Conservation (phyloP, 306 rosid species). For the Mucuna pruriens region DNA sequence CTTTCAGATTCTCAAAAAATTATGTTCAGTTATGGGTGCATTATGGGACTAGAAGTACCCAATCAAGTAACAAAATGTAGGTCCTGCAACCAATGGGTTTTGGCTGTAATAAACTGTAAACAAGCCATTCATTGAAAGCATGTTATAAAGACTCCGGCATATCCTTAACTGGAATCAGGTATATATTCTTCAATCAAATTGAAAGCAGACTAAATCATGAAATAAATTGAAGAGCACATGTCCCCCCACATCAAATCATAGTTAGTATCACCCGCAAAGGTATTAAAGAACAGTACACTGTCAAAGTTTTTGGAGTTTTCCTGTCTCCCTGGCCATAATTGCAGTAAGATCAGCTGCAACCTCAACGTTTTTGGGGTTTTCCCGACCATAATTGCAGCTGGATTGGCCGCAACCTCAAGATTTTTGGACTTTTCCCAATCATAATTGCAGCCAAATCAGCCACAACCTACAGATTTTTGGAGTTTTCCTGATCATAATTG, state of each 20-base stretch:
- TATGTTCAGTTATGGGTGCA: not conserved
- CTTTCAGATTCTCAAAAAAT: not conserved
- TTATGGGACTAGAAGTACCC: not conserved
- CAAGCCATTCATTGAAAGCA: not conserved
- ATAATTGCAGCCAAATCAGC: too few species aligned
- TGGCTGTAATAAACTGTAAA: not conserved
- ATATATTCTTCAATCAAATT: not conserved
- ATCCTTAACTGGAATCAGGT: not conserved
- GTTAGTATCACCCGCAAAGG: not conserved
- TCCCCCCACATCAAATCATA: not conserved
- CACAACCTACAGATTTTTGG: too few species aligned
- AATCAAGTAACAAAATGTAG: not conserved
- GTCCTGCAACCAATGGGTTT: not conserved
- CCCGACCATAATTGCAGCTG: too few species aligned
- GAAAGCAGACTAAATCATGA: not conserved
- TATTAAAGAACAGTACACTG: not conserved
- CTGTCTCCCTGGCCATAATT: too few species aligned
- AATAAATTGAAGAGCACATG: not conserved
- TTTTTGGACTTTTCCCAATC: too few species aligned
- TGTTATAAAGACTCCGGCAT: not conserved
- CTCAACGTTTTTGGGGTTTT: too few species aligned
- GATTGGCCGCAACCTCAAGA: too few species aligned
- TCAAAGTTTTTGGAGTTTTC: not conserved
- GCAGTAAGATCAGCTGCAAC: too few species aligned
- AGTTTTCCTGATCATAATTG: too few species aligned